Conservation (phyloP, 768 basidiomycete species). For the Auricularia sp. region DNA sequence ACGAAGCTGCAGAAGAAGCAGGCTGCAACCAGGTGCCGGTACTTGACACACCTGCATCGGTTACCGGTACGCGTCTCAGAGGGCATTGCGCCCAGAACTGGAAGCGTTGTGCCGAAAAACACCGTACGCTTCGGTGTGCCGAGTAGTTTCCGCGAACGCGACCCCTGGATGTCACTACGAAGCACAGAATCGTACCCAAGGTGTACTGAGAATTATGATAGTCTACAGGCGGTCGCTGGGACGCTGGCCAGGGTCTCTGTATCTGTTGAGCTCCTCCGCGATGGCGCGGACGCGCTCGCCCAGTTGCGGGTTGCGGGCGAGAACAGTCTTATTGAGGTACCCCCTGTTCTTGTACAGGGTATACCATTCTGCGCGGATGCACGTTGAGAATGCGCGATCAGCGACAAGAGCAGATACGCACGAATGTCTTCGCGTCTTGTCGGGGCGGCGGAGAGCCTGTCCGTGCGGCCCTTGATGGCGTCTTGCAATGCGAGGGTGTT, state of each 20-base stretch:
- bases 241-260: conserved; percentile 17
- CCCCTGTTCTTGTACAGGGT: conserved; percentile 63
- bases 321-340: conserved; percentile 54
- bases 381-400: neutral
- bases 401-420: conserved; percentile 28
- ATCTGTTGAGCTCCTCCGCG: conserved; percentile 49
- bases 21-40: too few relatives aligned
- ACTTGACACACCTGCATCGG: too few relatives aligned
- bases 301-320: conserved; percentile 50
- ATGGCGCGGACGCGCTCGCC: conserved; percentile 63
- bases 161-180: too few relatives aligned
- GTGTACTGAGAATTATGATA: neutral
- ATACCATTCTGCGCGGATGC: conserved; percentile 56
- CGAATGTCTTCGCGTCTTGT: conserved; percentile 80
- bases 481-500: conserved; percentile 78
- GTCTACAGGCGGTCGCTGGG: neutral
- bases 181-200: too few relatives aligned
- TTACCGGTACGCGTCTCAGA: too few relatives aligned
- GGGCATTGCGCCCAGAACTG: too few relatives aligned
- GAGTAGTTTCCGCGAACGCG: too few relatives aligned
- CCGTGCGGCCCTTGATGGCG: conserved; percentile 59
- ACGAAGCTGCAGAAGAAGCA: too few relatives aligned
- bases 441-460: conserved; percentile 66
- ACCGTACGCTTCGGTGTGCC: too few relatives aligned
- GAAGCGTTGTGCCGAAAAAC: too few relatives aligned